Base-by-base conservation (phyloP, 352 stramenopile genomes). In the Aphanomyces astaci region DNA sequence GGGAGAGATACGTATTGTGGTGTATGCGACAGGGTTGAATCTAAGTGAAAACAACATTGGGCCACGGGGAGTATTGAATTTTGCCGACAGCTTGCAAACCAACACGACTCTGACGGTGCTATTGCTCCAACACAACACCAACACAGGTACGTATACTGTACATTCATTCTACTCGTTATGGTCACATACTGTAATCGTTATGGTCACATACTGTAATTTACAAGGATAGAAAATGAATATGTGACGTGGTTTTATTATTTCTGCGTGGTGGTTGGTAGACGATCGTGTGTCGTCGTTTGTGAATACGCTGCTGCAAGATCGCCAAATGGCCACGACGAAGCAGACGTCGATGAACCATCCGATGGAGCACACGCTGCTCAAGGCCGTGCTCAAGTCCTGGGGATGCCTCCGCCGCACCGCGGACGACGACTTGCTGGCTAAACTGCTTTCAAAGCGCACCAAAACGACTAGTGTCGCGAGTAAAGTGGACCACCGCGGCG, bases 1-100 rank as follows among this genome's bases (percentile, higher is more conserved):
- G 40, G 22, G 22, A 49, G n/a, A 11, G 10, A 30, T 55, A 10
- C n/a, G 27, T 24, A 31, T 55, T 31, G 1, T 10, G 40, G 27
- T 55, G 10, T 22, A 7, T 59, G 51, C 51, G 7, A 4, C n/a
- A 59, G 51, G 51, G 30, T 45, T 68, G 4, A 68, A 68, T 24
- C 33, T 68, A 33, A 43, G 11, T 22, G 46, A 24, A 40, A 68
- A 68, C 24, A 33, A 40, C 24, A 24, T 68, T 10, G 62, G 62
- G 28, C 62, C 62, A 10, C 62, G 62, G 4, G 62, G 62, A 4
- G 62, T 68, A 1, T 25, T 68, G 19, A 68, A 60, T 28, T 52
- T 68, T n/a, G 62, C 62, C 32, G 62, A 68, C 22, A 52, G 17
- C n/a, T 32, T 68, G 17, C 62, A 68, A 43, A 68, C 62, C 62